Percentiles rank a stretch among this genome's conserved stretches.
phyloP scores from a whole-genome alignment of 345 rosid genomes.

The Ceriops decandra region DNA sequence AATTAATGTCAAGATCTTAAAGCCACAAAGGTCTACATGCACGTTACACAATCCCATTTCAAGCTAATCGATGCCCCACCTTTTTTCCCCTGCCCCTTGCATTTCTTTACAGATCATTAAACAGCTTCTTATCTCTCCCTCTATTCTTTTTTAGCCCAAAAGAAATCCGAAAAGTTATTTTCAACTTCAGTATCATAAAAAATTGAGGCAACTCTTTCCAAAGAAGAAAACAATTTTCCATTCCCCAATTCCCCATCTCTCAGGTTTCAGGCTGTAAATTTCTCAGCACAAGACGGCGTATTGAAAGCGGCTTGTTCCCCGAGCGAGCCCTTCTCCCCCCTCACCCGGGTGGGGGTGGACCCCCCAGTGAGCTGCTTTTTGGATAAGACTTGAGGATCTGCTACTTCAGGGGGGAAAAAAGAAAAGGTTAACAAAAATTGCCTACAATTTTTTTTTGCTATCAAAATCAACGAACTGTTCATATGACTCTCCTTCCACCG shows the following conservation, averaged over 20 bases:
- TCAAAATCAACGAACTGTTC: neutral
- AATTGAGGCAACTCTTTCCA: neutral
- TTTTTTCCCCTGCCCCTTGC: neutral
- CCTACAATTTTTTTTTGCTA: neutral
- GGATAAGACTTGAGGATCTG: slow-evolving; percentile 5
- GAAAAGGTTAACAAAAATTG: neutral
- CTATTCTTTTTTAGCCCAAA: neutral
- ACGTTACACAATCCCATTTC: too few species aligned
- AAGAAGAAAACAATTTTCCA: too few species aligned
- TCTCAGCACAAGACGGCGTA: neutral
- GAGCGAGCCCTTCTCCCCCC: neutral
- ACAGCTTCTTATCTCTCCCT: neutral
- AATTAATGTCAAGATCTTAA: too few species aligned
- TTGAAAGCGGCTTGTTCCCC: neutral
- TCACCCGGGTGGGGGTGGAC: too few species aligned
- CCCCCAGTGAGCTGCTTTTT: neutral
- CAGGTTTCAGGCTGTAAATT: slow-evolving; percentile 10
- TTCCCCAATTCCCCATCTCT: neutral
- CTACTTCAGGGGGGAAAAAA: too few species aligned
- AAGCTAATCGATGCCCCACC: neutral
- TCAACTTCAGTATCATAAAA: neutral
- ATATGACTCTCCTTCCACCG: neutral
- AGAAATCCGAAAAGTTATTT: neutral
- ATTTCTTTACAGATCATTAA: neutral
- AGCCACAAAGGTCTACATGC: too few species aligned